Evolutionary conservation across 106 monocot species (phyloP).

Genomic region (Posidonia australis): DNA sequence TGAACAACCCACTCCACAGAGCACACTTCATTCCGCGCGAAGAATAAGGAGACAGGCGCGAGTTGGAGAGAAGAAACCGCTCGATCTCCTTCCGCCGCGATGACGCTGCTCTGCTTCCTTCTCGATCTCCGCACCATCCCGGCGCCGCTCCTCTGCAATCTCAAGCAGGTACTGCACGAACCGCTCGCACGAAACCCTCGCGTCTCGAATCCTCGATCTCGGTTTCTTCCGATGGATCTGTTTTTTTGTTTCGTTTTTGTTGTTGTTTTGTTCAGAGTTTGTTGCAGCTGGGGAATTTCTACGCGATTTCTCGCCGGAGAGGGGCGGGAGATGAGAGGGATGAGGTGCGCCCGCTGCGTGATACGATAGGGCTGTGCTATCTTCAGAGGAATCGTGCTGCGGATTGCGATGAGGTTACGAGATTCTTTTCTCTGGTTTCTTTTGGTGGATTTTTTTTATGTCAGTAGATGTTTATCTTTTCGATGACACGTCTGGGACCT

Average conservation of each 20-base stretch:
- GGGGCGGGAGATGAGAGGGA: constrained; percentile 16
- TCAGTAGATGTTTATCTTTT: background rate
- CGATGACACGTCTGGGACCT: too few species aligned
- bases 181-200: background rate
- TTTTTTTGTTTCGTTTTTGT: background rate
- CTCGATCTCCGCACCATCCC: constrained; percentile 70
- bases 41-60: too few species aligned
- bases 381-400: constrained; percentile 18
- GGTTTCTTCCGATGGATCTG: background rate
- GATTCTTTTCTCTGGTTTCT: background rate
- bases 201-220: background rate
- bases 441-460: background rate
- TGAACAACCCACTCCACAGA: too few species aligned
- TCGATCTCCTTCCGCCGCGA: background rate
- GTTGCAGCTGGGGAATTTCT: constrained; percentile 71
- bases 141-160: constrained; percentile 40
- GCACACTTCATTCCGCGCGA: too few species aligned
- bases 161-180: constrained; percentile 48
- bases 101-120: constrained; percentile 79
- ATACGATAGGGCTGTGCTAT: constrained; percentile 59
- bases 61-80: background rate
- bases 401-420: constrained; percentile 29
- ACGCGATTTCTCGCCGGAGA: constrained; percentile 24
- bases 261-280: constrained; percentile 56
- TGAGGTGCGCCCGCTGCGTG: constrained; percentile 19